Evolutionary conservation across 1,284 basidiomycete species (phyloP), one percentile per base, ranked within the genome.

Genomic region (Rhodotorula sp.): DNA sequence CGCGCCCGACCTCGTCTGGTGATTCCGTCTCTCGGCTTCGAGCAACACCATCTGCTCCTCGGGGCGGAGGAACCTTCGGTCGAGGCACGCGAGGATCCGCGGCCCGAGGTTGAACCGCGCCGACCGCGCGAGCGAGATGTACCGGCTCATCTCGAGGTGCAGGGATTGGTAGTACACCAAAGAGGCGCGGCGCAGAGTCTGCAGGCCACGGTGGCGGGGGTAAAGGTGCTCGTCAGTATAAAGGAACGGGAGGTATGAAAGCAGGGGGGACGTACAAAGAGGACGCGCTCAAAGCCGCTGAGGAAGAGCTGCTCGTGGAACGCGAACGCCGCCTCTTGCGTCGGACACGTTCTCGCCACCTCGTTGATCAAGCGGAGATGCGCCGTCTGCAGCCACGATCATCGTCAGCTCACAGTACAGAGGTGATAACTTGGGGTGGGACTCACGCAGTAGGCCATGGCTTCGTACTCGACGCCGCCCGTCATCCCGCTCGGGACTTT

Each of bases 401-500:
- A 57, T 17, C 29, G 18, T 29, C 29, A 57, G 51, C 30, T 17
- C 4, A 42, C 48, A 12, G 48, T 10, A 22, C 62, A 55, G 58
- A 12, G 26, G 29, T 14, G 14, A 14, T 12, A n/a, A 42, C 6
- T 7, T 5, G 42, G 10, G n/a, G 44, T 26, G 6, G 17, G 17
- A 83, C 89, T 76, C 78, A 95, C 93, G 76, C 95, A 87, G 80
- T 98, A 98, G 22, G 86, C 86, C 89, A 98, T 96, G 0, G 95
- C 95, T 81, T 99, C 95, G 79, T 90, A 95, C 80, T 98, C 95
- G 17, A 99, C 96, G 17, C 96, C 95, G 14, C 95, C 96, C 0
- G 96, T 98, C 87, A 98, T 97, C 12, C 95, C 95, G 12, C 93
- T 93, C 0, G 96, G 95, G 5, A 96, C 95, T 49, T 91, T 87